Evolutionary conservation across 2,329 filamentous ascomycete species (phyloP), one percentile per base, ranked within the genome.

Genomic region (Diaporthe citri): DNA sequence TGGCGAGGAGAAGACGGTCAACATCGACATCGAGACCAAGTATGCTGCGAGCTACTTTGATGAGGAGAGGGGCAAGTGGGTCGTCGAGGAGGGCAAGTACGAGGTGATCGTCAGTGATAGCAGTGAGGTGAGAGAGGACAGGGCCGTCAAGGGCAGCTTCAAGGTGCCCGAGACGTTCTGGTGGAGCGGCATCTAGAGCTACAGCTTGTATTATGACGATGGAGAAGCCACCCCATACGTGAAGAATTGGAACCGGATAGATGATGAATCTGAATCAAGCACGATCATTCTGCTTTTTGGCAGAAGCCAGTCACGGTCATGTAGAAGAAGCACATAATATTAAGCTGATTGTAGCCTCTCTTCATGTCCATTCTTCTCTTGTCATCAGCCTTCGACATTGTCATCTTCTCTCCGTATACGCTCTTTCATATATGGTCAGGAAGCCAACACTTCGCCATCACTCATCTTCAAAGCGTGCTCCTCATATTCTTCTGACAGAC

Each of bases 1-100:
- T 0, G 93, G 92, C 0, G 87, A 93, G 83, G 87, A 84, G 59
- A 88, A 90, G 83, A 85, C 78, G 9, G 90, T 91, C 2, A 84
- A 87, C n/a, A 85, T 95, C 10, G 83, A 85, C 5, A 83, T 92
- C 66, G 80, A 89, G 76, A 89, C 89, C 79, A 94, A 93, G 83
- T 91, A 93, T 72, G 91, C 90, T 0, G 89, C 90, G 0, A 90
- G 90, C 72, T 95, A 92, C 84, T 95, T 91, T 87, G 92, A 94
- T 78, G 93, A 95, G 84, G 88, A 89, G 76, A 85, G 90, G 17
- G 86, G 89, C 73, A 86, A 90, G 79, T 95, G 93, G 93, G 88
- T 90, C 28, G 89, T 88, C 1, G 92, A 94, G 84, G 87, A 88
- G 80, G 93, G 93, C 41, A 85, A 85, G 64, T 95, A 94, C 80